Evolutionary conservation across 2,329 filamentous ascomycete genomes (phyloP).

Genomic region (Lachnellula cervina): DNA sequence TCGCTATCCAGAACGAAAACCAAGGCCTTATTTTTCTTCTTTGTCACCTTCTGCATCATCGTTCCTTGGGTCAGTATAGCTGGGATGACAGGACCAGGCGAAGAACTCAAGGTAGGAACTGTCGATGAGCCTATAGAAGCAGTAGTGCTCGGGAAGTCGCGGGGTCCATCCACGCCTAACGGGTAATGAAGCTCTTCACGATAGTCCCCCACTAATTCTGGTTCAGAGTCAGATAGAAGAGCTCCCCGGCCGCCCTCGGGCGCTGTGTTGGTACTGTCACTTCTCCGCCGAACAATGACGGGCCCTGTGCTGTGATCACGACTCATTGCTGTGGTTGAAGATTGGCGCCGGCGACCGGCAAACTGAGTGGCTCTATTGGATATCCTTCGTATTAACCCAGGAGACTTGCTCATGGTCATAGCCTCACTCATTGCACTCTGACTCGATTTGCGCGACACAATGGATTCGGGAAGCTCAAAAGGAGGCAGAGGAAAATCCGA

Average conservation of each 20-base stretch:
- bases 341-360: slow-evolving; percentile 65
- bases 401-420: slow-evolving; percentile 51
- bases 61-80: slow-evolving; percentile 74
- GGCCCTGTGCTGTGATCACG: slow-evolving; percentile 87
- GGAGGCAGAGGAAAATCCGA: slow-evolving; percentile 48
- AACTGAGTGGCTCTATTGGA: slow-evolving; percentile 75
- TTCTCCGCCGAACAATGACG: slow-evolving; percentile 78
- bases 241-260: slow-evolving; percentile 43
- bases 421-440: slow-evolving; percentile 60
- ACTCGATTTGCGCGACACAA: slow-evolving; percentile 56
- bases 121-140: slow-evolving; percentile 43
- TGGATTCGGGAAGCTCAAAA: slow-evolving; percentile 70
- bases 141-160: slow-evolving; percentile 46
- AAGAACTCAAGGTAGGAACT: slow-evolving; percentile 32
- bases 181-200: slow-evolving; percentile 42
- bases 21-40: slow-evolving; percentile 73
- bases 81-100: slow-evolving; percentile 69
- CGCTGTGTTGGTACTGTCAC: slow-evolving; percentile 77
- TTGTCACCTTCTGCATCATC: slow-evolving; percentile 75
- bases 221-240: slow-evolving; percentile 50
- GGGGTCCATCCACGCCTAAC: slow-evolving; percentile 38
- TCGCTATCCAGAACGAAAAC: slow-evolving; percentile 71
- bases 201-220: slow-evolving; percentile 48
- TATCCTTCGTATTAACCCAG: slow-evolving; percentile 73
- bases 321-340: slow-evolving; percentile 69